phyloP scores from a whole-genome alignment of 2,329 filamentous ascomycete genomes.

The Sporothrix variecibatus region DNA sequence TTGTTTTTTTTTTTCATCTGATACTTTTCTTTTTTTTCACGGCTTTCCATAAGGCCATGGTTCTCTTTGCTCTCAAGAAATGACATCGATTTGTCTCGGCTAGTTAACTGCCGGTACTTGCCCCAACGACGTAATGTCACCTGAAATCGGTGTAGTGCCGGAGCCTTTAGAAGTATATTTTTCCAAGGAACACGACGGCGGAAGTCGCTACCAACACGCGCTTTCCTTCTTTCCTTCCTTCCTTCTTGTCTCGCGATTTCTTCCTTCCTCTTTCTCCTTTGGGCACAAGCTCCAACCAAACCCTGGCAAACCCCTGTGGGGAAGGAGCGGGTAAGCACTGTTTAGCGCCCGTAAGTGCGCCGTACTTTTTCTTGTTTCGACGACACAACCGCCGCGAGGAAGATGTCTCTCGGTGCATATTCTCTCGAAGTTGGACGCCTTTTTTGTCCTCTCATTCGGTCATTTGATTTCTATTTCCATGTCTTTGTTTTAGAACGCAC shows the following conservation, averaged over 20 bases:
- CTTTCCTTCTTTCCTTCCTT: neutral
- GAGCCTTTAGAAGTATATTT: neutral
- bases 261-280: neutral
- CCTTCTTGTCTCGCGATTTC: neutral
- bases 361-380: neutral
- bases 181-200: neutral
- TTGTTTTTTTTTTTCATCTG: neutral
- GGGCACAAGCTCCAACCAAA: neutral
- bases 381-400: neutral
- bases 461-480: neutral
- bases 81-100: neutral
- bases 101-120: neutral
- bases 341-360: neutral
- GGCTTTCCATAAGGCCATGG: neutral
- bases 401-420: neutral
- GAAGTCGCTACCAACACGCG: neutral
- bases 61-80: neutral
- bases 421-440: neutral
- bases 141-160: neutral
- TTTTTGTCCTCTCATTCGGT: neutral
- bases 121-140: neutral
- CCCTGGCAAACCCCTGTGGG: neutral
- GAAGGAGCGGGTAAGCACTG: neutral
- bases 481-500: neutral
- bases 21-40: too few species aligned